These are phyloP conservation scores for Alternaria metachromatica DNA, from an alignment of 2,329 filamentous ascomycete species.

Conservation along the genomic window DNA sequence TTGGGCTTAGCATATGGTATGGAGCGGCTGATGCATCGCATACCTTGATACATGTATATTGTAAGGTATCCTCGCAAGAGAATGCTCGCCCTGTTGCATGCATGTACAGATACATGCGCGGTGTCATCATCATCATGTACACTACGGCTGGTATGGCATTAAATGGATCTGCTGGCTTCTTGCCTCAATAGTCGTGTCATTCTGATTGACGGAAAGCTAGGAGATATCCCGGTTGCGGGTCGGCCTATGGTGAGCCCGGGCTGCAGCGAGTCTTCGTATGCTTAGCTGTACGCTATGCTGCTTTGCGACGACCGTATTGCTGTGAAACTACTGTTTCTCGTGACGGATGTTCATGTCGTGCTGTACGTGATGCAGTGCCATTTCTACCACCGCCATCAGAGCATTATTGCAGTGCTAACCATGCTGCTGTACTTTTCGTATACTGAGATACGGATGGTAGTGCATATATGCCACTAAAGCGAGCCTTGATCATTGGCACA, in stretches of 20 bases:
- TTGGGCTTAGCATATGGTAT: neutral
- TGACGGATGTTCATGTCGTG: neutral
- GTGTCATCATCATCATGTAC: neutral
- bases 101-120: neutral
- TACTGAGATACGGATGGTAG: neutral
- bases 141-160: neutral
- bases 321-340: neutral
- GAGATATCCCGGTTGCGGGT: neutral
- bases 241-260: neutral
- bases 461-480: neutral
- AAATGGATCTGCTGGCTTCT: neutral
- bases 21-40: neutral
- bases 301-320: neutral
- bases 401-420: neutral
- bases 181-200: neutral
- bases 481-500: neutral
- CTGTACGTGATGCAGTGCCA: neutral
- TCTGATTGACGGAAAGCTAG: neutral
- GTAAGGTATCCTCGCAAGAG: neutral
- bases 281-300: neutral
- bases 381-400: neutral
- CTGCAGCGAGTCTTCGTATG: neutral
- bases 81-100: neutral
- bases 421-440: neutral
- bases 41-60: constrained; percentile 1